Evolutionary conservation across 2,329 filamentous ascomycete species (phyloP).

Genomic region (Dryadomyces sulphureus): DNA sequence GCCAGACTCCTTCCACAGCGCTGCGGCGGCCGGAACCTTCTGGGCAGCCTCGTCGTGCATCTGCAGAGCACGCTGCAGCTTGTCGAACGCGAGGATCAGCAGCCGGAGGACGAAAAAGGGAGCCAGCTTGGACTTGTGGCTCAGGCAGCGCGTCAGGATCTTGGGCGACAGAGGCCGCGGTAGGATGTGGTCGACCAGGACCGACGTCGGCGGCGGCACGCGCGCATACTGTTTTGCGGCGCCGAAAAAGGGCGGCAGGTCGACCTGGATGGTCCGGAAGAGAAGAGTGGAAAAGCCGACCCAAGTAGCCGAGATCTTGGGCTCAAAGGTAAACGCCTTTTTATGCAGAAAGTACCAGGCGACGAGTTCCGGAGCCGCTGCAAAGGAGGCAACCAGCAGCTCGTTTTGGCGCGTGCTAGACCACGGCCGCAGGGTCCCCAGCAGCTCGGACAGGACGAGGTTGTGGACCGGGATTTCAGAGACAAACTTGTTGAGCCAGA

Average conservation of each 20-base stretch:
- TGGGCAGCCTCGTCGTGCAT: constrained; percentile 35
- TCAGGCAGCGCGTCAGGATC: constrained; percentile 63
- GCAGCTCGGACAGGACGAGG: constrained; percentile 61
- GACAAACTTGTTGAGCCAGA: constrained; percentile 53
- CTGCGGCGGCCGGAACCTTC: constrained; percentile 1
- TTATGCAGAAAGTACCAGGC: constrained; percentile 77
- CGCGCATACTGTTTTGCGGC: constrained; percentile 38
- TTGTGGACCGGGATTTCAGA: constrained; percentile 64
- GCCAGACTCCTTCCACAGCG: constrained; percentile 54
- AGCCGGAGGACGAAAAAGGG: constrained; percentile 75
- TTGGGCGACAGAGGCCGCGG: constrained; percentile 72
- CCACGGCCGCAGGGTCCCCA: constrained; percentile 69
- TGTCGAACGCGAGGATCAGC: constrained; percentile 63
- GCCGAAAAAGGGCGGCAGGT: constrained; percentile 59
- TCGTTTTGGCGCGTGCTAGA: constrained; percentile 69
- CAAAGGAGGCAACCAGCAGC: constrained; percentile 66
- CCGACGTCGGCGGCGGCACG: constrained; percentile 61
- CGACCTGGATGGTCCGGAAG: constrained; percentile 63
- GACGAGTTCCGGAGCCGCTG: constrained; percentile 68
- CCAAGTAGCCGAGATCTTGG: constrained; percentile 87
- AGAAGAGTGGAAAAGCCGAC: constrained; percentile 84
- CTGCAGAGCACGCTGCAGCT: constrained; percentile 50
- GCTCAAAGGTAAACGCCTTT: constrained; percentile 71
- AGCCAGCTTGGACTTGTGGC: constrained; percentile 62
- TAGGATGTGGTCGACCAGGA: constrained; percentile 74